Percentiles rank a stretch among this genome's conserved stretches.
phyloP scores from a whole-genome alignment of 2,329 filamentous ascomycete species.

The Scorias spongiosa region DNA sequence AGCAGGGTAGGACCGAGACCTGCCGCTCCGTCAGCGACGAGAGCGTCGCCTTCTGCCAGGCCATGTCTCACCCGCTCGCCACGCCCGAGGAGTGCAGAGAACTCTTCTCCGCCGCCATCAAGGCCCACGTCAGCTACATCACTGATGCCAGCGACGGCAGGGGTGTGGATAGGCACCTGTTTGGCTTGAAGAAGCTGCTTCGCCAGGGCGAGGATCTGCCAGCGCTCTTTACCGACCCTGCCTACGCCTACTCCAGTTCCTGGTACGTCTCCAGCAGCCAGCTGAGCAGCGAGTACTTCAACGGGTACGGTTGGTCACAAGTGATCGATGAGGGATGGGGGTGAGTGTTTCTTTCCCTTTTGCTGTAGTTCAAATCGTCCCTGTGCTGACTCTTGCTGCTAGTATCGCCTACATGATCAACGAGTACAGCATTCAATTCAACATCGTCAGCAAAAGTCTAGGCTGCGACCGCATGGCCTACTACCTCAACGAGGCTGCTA shows the following conservation, averaged over 20 bases:
- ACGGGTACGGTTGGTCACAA: conserved; percentile 97
- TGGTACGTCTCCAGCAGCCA: conserved; percentile 88
- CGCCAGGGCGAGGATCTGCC: conserved; percentile 68
- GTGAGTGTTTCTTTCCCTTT: conserved; percentile 13
- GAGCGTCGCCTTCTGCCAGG: conserved; percentile 73
- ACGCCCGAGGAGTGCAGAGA: conserved; percentile 51
- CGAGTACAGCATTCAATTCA: conserved; percentile 97
- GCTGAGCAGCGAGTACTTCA: conserved; percentile 92
- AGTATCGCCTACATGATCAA: conserved; percentile 98
- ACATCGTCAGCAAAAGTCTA: conserved; percentile 85
- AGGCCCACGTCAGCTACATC: conserved; percentile 81
- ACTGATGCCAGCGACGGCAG: conserved; percentile 76
- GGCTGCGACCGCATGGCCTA: conserved; percentile 88
- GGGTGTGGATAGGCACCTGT: conserved; percentile 92
- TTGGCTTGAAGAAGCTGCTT: conserved; percentile 84
- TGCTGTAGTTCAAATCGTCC: background rate
- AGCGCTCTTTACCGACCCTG: conserved; percentile 71
- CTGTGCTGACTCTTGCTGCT: conserved; percentile 9
- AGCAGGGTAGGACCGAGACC: conserved; percentile 90
- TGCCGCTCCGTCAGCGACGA: conserved; percentile 87
- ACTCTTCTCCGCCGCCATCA: conserved; percentile 68
- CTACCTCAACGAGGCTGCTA: conserved; percentile 86
- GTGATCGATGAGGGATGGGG: conserved; percentile 93
- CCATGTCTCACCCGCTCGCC: conserved; percentile 57
- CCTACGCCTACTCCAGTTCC: conserved; percentile 65